Conservation (phyloP, 176 grass and related monocot species). For the Ampelocalamus luodianensis region DNA sequence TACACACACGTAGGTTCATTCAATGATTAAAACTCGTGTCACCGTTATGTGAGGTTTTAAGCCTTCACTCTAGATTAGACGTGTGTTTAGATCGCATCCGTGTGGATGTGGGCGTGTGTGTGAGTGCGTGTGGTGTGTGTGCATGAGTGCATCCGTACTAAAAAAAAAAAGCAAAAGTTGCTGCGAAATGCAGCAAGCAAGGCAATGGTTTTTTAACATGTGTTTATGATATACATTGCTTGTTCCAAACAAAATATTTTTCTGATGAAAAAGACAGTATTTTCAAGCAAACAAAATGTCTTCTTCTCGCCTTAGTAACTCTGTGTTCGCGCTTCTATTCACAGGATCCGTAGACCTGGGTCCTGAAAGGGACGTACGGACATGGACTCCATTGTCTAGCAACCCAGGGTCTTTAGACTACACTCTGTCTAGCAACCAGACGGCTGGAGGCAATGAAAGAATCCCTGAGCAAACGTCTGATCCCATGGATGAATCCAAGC, state of each 20-base stretch:
- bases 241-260: neutral
- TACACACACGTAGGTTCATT: too few relatives aligned
- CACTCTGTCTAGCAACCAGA: too few relatives aligned
- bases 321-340: neutral
- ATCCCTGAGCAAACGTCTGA: neutral
- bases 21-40: too few relatives aligned
- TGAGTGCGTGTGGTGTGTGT: too few relatives aligned
- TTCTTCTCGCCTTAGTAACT: neutral
- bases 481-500: neutral
- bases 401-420: too few relatives aligned
- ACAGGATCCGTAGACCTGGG: neutral
- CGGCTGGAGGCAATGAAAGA: neutral
- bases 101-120: too few relatives aligned
- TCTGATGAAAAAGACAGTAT: neutral
- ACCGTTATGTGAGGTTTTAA: too few relatives aligned
- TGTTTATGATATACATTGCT: neutral
- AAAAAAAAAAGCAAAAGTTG: constrained; percentile 9
- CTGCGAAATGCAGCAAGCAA: neutral
- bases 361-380: neutral
- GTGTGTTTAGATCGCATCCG: too few relatives aligned
- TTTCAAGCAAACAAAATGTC: neutral
- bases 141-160: too few relatives aligned
- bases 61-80: too few relatives aligned
- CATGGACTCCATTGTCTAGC: neutral
- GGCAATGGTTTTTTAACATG: neutral